A percentile compares a stretch with the other conserved stretches of the same genome.
phyloP scores from a whole-genome alignment of 805 yeast species.

The Tetrapisispora iriomotensis region DNA sequence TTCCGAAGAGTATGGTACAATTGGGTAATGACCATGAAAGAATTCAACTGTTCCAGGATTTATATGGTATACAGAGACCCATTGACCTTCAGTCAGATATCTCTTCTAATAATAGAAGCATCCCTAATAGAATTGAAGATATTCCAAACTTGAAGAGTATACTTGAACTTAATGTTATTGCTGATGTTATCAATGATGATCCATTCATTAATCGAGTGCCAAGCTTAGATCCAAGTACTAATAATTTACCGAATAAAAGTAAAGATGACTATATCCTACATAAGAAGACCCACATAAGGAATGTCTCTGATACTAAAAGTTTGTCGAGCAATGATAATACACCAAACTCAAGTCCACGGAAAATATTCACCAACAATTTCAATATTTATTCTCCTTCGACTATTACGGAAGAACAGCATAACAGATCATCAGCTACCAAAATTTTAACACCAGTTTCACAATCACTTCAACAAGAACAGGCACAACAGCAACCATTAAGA shows the following conservation, averaged over 20 bases:
- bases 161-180: conserved; percentile 14
- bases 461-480: not conserved
- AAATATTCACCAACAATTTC: not conserved
- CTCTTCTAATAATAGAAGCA: not conserved
- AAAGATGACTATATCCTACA: conserved; percentile 12
- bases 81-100: not conserved
- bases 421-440: not conserved
- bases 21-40: not conserved
- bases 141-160: conserved; percentile 15
- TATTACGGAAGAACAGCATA: not conserved
- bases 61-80: conserved; percentile 1
- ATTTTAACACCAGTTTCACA: not conserved
- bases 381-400: not conserved
- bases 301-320: conserved; percentile 25
- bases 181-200: conserved; percentile 6
- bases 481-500: not conserved
- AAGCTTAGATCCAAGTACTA: not conserved
- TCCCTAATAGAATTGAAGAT: conserved; percentile 19
- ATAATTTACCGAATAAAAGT: too few species aligned
- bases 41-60: not conserved
- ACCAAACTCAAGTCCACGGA: conserved; percentile 18
- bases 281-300: conserved; percentile 16
- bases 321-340: conserved; percentile 21
- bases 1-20: not conserved
- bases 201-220: not conserved